Evolutionary conservation across 768 basidiomycete species (phyloP).

Genomic region (Filobasidium floriforme): DNA sequence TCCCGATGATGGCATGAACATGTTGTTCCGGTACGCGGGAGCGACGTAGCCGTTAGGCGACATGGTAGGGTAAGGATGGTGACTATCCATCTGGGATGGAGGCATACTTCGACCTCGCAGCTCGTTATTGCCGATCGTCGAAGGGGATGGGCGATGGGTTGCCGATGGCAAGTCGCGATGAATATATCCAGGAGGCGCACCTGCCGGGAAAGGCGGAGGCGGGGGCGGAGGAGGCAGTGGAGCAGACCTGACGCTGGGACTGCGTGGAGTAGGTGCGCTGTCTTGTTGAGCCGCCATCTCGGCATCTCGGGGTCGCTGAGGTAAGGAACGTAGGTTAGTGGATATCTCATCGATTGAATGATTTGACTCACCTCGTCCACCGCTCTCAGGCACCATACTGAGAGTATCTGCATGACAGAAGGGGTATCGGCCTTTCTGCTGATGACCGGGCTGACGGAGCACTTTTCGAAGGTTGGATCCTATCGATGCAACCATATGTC

Average conservation of each 20-base stretch:
- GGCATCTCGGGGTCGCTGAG: constrained; percentile 1
- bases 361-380: constrained; percentile 36
- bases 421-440: constrained; percentile 34
- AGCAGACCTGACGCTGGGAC: background rate
- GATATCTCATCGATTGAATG: background rate
- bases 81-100: background rate
- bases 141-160: background rate
- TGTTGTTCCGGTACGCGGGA: too few species aligned
- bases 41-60: background rate
- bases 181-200: background rate
- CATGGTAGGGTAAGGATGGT: background rate
- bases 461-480: constrained; percentile 36
- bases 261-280: background rate
- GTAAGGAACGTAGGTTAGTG: background rate
- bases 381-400: constrained; percentile 37
- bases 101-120: background rate
- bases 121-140: background rate
- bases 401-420: constrained; percentile 38
- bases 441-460: constrained; percentile 35
- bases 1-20: too few species aligned
- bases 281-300: background rate
- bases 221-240: background rate
- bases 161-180: background rate
- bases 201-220: background rate
- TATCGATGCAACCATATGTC: constrained; percentile 5